Evolutionary conservation across 139 green algal species (phyloP).

Genomic region (Coelastrella sp.): DNA sequence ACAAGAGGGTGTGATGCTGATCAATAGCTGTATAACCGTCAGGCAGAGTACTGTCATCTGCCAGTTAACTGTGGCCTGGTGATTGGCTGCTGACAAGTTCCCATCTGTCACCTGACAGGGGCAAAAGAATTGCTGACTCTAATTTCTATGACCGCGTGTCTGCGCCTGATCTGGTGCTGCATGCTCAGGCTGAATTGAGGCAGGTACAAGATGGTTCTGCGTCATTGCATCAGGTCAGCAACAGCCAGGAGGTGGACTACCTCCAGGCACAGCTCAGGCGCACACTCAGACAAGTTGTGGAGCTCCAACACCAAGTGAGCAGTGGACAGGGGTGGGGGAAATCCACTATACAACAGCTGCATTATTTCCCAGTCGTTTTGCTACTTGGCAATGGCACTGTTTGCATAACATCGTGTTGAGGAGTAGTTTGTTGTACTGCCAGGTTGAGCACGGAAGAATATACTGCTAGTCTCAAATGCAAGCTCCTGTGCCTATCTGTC

Average conservation of each 20-base stretch:
- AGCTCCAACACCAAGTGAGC: constrained; percentile 44
- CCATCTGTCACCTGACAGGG: background rate
- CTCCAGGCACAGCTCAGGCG: constrained; percentile 47
- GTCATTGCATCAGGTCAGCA: background rate
- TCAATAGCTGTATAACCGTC: too few species aligned
- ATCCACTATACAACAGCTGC: background rate
- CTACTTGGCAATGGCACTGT: background rate
- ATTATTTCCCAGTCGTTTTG: background rate
- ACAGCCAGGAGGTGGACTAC: constrained; percentile 44
- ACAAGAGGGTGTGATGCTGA: too few species aligned
- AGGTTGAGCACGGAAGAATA: too few species aligned
- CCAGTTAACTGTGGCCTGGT: too few species aligned
- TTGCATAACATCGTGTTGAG: background rate
- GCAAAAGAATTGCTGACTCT: too few species aligned
- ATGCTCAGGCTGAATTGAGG: constrained; percentile 3
- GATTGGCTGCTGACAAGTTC: background rate
- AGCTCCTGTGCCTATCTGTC: too few species aligned
- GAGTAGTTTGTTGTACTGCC: too few species aligned
- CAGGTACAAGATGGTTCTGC: constrained; percentile 4
- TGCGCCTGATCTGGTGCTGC: too few species aligned
- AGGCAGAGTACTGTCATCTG: too few species aligned
- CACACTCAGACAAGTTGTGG: constrained; percentile 39
- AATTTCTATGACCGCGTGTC: too few species aligned
- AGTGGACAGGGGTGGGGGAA: background rate
- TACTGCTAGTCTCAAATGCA: too few species aligned